Evolutionary conservation across 1,139 yeast species (phyloP).

Genomic region (Debaryomycetaceae sp.): DNA sequence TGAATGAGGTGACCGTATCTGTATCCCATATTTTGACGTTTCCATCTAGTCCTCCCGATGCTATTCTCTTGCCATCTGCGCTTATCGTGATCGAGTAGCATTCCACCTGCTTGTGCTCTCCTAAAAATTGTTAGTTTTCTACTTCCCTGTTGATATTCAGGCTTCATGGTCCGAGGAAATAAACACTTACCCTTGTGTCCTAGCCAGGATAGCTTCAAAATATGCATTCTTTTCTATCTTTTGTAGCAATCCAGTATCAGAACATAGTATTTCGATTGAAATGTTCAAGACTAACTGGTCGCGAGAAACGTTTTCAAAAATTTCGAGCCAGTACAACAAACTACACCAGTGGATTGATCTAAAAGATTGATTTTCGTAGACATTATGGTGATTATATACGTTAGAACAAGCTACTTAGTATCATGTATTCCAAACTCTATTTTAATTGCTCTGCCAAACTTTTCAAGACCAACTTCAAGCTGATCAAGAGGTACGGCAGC

Average conservation of each 20-base stretch:
- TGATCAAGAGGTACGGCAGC: conserved; percentile 74
- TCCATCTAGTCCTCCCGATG: conserved; percentile 95
- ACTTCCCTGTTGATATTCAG: background rate
- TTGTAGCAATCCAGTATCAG: background rate
- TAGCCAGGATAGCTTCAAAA: conserved; percentile 83
- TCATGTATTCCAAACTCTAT: conserved; percentile 37
- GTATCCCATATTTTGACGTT: conserved; percentile 90
- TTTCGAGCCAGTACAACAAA: too few relatives aligned
- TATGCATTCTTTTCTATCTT: conserved; percentile 48
- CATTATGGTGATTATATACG: conserved; percentile 1
- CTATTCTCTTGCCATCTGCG: conserved; percentile 78
- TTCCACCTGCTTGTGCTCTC: conserved; percentile 77
- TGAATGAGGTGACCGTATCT: conserved; percentile 27
- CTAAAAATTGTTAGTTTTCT: conserved; percentile 24
- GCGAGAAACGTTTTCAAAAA: background rate
- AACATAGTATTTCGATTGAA: background rate
- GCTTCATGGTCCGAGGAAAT: conserved; percentile 48
- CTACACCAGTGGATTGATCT: background rate
- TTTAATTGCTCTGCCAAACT: conserved; percentile 59
- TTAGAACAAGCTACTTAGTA: background rate
- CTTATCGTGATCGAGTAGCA: conserved; percentile 81
- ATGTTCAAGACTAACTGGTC: background rate
- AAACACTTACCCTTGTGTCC: conserved; percentile 56
- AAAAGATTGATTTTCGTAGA: background rate
- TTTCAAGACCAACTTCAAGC: conserved; percentile 56